Evolutionary conservation across 495 filamentous ascomycete genomes (phyloP).

Genomic region (Evernia prunastri): DNA sequence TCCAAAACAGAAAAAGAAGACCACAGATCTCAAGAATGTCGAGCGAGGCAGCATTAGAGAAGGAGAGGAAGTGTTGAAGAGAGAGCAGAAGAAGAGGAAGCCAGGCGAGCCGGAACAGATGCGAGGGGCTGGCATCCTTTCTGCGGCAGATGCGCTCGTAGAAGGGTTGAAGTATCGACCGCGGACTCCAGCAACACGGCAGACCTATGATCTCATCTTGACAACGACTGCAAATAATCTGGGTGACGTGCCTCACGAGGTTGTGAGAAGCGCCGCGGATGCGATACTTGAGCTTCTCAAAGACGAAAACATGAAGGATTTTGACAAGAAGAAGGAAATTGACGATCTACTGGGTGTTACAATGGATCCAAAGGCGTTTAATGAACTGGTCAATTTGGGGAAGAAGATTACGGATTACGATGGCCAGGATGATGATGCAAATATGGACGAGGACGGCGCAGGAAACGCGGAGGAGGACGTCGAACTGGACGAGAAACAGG

Average conservation of each 20-base stretch:
- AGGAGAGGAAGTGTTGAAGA: slow-evolving; percentile 77
- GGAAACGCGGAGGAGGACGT: slow-evolving; percentile 47
- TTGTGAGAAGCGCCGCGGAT: slow-evolving; percentile 93
- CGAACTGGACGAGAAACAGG: slow-evolving; percentile 87
- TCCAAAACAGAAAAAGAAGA: slow-evolving; percentile 63
- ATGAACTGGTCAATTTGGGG: slow-evolving; percentile 90
- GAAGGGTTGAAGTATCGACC: slow-evolving; percentile 85
- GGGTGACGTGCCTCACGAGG: slow-evolving; percentile 86
- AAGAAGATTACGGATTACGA: slow-evolving; percentile 99
- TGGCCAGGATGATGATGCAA: slow-evolving; percentile 91
- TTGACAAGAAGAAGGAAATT: slow-evolving; percentile 96
- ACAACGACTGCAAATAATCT: slow-evolving; percentile 83
- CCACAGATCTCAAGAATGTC: slow-evolving; percentile 55
- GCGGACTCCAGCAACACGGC: slow-evolving; percentile 82
- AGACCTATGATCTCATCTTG: slow-evolving; percentile 92
- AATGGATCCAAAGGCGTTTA: slow-evolving; percentile 86
- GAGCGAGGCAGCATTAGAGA: slow-evolving; percentile 75
- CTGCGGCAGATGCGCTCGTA: slow-evolving; percentile 75
- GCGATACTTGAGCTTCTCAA: slow-evolving; percentile 86
- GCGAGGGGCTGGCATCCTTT: slow-evolving; percentile 73
- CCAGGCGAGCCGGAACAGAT: slow-evolving; percentile 62
- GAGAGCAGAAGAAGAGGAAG: slow-evolving; percentile 84
- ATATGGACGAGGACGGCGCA: slow-evolving; percentile 49
- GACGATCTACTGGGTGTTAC: slow-evolving; percentile 82
- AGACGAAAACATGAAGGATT: slow-evolving; percentile 92